Evolutionary conservation across 1,284 basidiomycete species (phyloP), one percentile per base, ranked within the genome.

Genomic region (Laetiporus sulphureus): DNA sequence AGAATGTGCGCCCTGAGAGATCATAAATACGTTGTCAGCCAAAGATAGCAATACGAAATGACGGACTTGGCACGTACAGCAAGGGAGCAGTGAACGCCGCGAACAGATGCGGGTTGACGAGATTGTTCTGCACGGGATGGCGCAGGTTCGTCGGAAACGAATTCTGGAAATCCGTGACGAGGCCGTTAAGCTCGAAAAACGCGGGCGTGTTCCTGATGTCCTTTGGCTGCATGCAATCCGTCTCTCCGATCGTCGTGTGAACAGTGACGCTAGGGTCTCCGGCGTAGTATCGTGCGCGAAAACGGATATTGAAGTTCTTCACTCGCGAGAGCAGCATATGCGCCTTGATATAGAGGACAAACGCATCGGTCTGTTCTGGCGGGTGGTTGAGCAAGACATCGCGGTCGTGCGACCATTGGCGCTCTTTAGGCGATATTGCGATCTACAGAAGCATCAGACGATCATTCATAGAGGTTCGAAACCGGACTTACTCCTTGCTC

Each of bases 241-340:
- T 59, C 7, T 42, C 32, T 7, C 36, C 23, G 8, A 21, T 19
- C 3, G 47, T 42, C 23, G 44, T 45, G 11, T 44, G 41, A 20
- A 44, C 45, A 10, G 42, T 36, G 13, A 47, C 45, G 20, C 54
- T 47, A 7, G 32, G 68, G 49, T 81, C 78, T 19, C 77, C 78
- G 25, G 69, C 64, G 52, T 74, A 76, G 46, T 77, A 74, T 49
- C 69, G 72, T 22, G 75, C 65, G 22, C 75, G 67, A 58, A 82
- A 85, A 27, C 83, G 75, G 34, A 75, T 52, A 53, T 86, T 86
- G 61, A 83, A 87, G 12, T 67, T 63, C 56, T 86, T 88, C 29
- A 83, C 76, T 33, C 66, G 71, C 10, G 83, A 84, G 25, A 86
- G 68, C 30, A 88, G 53, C 44, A 86, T 76, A 11, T 72, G 67